Evolutionary conservation across 805 yeast genomes (phyloP), one percentile per base, ranked within the genome.

Genomic region (Cephaloascus fragrans): DNA sequence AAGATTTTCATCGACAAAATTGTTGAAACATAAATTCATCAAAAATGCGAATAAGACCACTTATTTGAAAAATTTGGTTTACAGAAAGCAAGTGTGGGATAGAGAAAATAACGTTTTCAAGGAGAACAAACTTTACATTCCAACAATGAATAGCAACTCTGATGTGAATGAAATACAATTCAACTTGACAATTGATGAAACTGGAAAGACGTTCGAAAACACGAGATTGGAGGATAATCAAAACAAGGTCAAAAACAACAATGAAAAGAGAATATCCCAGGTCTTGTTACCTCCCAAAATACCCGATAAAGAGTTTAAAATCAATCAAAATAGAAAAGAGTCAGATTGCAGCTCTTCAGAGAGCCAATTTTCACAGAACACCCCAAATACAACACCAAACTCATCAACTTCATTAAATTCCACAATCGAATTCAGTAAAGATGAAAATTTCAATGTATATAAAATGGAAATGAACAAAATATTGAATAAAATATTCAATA

Each of bases 1-100:
- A 40, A 69, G 97, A 45, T 88, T 90, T 0, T 56, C 74, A n/a
- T 84, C 90, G 0, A 44, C 55, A 0, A 59, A 62, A 12, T 62
- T 93, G 36, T 60, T 84, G 41, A 68, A 67, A 34, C 71, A 69
- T 37, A 65, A 67, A 37, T 81, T 80, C 49, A 59, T 83, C 17
- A 64, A 61, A 6, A 40, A 44, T 2, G 34, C 46, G 4, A 39
- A 41, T 3, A 55, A 56, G 19, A 34, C 44, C 6, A 14, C 8
- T n/a, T 31, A 31, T 14, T 39, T 65, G 16, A 58, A 59, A 37
- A 44, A 50, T 34, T 45, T 64, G 15, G 60, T 65, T 19, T 59
- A 67, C 1, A 51, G 52, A 12, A 66, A 63, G 40, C 56, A 53
- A 32, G 40, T 54, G 19, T 64, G 69, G 68, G 67, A 64, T 45